These are phyloP conservation scores for Zasmidium citrigriseum DNA, from an alignment of 2,329 filamentous ascomycete species.

Conservation along the genomic window DNA sequence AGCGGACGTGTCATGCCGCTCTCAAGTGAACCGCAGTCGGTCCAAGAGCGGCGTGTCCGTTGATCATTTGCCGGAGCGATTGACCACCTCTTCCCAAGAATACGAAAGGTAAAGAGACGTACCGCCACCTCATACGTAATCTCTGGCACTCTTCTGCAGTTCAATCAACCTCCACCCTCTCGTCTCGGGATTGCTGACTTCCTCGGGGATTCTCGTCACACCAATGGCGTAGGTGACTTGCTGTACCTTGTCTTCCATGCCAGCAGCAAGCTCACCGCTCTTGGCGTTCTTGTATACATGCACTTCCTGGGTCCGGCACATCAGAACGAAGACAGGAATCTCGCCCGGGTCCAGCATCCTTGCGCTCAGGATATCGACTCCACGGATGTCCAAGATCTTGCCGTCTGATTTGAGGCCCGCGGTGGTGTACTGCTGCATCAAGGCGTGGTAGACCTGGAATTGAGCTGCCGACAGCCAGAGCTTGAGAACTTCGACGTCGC, in stretches of 20 bases:
- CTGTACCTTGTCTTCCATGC: constrained; percentile 98
- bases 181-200: constrained; percentile 95
- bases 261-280: constrained; percentile 82
- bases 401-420: constrained; percentile 93
- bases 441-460: constrained; percentile 93
- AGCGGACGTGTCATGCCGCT: not conserved
- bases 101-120: not conserved
- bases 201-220: constrained; percentile 88
- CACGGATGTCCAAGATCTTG: constrained; percentile 89
- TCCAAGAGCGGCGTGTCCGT: not conserved
- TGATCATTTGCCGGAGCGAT: not conserved
- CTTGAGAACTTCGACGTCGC: constrained; percentile 85
- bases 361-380: constrained; percentile 84
- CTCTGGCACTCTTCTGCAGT: constrained; percentile 95
- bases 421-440: constrained; percentile 93
- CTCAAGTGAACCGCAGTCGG: not conserved
- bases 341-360: constrained; percentile 82
- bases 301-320: constrained; percentile 93
- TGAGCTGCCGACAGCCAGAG: constrained; percentile 96
- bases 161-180: constrained; percentile 97
- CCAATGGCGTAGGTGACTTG: constrained; percentile 98
- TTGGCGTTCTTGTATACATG: constrained; percentile 96
- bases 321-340: constrained; percentile 94
- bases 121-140: constrained; percentile 66
- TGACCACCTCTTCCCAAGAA: not conserved